Percentiles rank a stretch among this genome's conserved stretches.
Evolutionary conservation across 192 early-diverging fungal species (phyloP).

Genomic region (Thamnidium elegans): DNA sequence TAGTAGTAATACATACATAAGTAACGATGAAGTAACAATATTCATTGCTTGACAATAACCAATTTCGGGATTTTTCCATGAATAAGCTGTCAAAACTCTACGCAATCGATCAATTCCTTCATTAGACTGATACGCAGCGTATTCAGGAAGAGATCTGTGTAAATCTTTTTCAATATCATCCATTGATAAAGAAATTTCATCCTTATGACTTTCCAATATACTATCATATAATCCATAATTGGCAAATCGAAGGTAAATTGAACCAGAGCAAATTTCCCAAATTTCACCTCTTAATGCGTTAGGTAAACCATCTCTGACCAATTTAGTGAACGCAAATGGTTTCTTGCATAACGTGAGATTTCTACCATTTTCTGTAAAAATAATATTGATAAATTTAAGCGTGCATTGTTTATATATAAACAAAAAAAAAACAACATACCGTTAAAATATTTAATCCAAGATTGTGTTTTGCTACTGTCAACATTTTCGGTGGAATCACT

Average conservation of each 20-base stretch:
- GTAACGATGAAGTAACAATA: constrained; percentile 91
- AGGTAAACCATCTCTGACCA: constrained; percentile 80
- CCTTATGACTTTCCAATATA: constrained; percentile 57
- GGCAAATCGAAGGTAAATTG: constrained; percentile 75
- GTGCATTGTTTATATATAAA: too few relatives aligned
- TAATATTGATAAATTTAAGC: too few relatives aligned
- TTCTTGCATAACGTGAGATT: constrained; percentile 83
- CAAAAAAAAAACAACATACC: constrained; percentile 32
- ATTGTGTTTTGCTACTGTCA: constrained; percentile 68
- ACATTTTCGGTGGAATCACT: constrained; percentile 65
- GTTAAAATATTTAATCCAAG: constrained; percentile 73
- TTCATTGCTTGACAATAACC: constrained; percentile 99
- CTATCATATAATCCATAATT: constrained; percentile 71
- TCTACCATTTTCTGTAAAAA: constrained; percentile 67
- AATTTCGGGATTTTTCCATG: constrained; percentile 83
- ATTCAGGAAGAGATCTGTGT: constrained; percentile 90
- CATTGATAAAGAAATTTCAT: constrained; percentile 60
- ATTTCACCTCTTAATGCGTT: constrained; percentile 80
- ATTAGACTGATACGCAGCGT: constrained; percentile 82
- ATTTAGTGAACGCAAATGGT: constrained; percentile 78
- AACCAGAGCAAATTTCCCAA: constrained; percentile 84
- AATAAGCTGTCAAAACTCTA: constrained; percentile 84
- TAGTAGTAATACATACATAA: constrained; percentile 57
- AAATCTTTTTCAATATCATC: constrained; percentile 93
- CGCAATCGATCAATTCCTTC: constrained; percentile 92